Evolutionary conservation across 2,329 filamentous ascomycete genomes (phyloP), one percentile per base, ranked within the genome.

Genomic region (Sporothrix globosa): DNA sequence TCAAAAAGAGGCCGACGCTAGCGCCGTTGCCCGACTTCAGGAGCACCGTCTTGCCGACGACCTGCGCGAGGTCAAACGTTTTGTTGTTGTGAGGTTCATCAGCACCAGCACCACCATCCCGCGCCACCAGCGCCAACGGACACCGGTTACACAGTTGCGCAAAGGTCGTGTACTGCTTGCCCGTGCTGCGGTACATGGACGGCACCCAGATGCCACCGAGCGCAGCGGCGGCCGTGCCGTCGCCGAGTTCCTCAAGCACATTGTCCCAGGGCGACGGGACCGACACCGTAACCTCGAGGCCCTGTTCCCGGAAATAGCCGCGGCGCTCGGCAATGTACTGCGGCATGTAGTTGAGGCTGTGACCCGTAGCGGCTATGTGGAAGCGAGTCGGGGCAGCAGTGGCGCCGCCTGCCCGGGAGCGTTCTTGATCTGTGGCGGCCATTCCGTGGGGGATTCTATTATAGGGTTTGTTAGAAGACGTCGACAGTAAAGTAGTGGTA

Each of bases 341-440:
- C 4, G 77, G 77, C 13, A 77, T 75, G 60, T 78, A 77, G 70
- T 77, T 77, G 69, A 78, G 71, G 67, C 73, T 77, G 74, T 76
- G 73, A 60, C 76, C 76, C 9, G 76, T 77, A 60, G 76, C 75
- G 4, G 75, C 73, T 46, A 76, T 21, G 67, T 75, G 72, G 68
- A 76, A 76, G 24, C 65, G 54, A 24, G 27, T 27, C 24, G 27
- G 27, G 27, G 27, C 27, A 30, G 27, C 27, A 30, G 27, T 30
- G 27, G n/a, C n/a, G n/a, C n/a, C n/a, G n/a, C n/a, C n/a, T n/a
- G n/a, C n/a, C n/a, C n/a, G n/a, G n/a, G n/a, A n/a, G n/a, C n/a
- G n/a, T n/a, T n/a, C n/a, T n/a, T n/a, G n/a, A n/a, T n/a, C n/a
- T n/a, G n/a, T n/a, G n/a, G 27, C 52, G 24, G 66, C 63, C 56